Base-by-base conservation (phyloP, 1,284 basidiomycete species). In the Bondarzewia mesenterica region DNA sequence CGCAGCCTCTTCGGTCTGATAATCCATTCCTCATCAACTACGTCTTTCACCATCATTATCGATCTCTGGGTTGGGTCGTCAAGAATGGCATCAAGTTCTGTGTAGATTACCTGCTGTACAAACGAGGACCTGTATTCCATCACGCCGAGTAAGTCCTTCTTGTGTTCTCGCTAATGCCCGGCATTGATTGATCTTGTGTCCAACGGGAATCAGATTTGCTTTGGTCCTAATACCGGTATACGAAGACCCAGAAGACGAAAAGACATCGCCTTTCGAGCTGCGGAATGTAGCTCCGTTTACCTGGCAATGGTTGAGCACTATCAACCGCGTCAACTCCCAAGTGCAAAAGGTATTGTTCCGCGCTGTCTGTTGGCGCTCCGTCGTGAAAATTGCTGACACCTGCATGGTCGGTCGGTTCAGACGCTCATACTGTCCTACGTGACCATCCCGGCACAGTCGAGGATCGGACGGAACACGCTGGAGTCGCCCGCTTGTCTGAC, bases 81-180 rank as follows among this genome's bases (percentile, higher is more conserved):
- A 93, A 94, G 64, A 82, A 82, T 21, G 96, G 96, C 2, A 85
- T 96, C 71, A 99, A 99, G 67, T 99, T 99, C 66, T 97, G 93
- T 61, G 88, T 88, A 38, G 96, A 99, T 60, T 92, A 89, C 69
- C 74, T 99, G 14, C 70, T 99, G 26, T 99, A 99, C 67, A 94
- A 93, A 54, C 80, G 87, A 7, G 96, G 96, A 0, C 94, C 95
- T 0, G 92, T 96, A 0, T 98, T 98, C 63, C 76, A 85, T 3
- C 96, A 99, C 63, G 94, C 96, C 16, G 94, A 97, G 89, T 95
- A 60, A 61, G 85, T 71, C 32, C 45, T 22, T 35, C 22, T 7
- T 29, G 12, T 42, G 47, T 51, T 44, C 50, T 44, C 15, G 15
- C 10, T 40, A 5, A 10, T 18, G 10, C n/a, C 38, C 8, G 12